Conservation (phyloP, 345 rosid genomes). For the Citrus sinensis region DVS_A1.0 CM039163.1:41496501-41497000, state of each 20-base stretch:
- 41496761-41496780: constrained; percentile 39
- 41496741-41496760: constrained; percentile 47
- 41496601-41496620: constrained; percentile 25
- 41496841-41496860: constrained; percentile 69
- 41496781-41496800: constrained; percentile 86
- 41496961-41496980: constrained; percentile 78
- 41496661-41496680: constrained; percentile 24
- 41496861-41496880: constrained; percentile 73
- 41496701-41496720: constrained; percentile 66
- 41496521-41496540: constrained; percentile 59
- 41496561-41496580: constrained; percentile 26
- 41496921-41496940: constrained; percentile 43
- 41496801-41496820: constrained; percentile 96
- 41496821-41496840: constrained; percentile 93
- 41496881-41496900: constrained; percentile 85
- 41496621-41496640: constrained; percentile 30
- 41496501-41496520: constrained; percentile 89
- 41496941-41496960: constrained; percentile 62
- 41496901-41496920: constrained; percentile 68
- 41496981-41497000: constrained; percentile 68
- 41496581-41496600: constrained; percentile 28
- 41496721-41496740: constrained; percentile 61
- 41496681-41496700: constrained; percentile 57
- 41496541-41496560: constrained; percentile 21
- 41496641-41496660: constrained; percentile 19